Evolutionary conservation across 768 basidiomycete genomes (phyloP).

Genomic region (Leccinum boreale): DNA sequence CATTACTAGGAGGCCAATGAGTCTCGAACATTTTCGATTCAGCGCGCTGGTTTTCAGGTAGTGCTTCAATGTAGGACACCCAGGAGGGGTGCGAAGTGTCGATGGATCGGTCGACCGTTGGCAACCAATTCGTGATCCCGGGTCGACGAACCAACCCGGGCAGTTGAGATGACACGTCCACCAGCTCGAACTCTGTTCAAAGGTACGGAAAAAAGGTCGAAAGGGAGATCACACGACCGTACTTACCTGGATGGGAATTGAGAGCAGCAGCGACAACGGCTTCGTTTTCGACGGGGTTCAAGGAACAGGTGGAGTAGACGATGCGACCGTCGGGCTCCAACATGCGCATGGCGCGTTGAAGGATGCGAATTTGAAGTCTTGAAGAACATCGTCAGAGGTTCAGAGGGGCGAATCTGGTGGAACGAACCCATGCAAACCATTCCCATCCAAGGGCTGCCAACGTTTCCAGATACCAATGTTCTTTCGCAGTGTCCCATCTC

Average conservation of each 20-base stretch:
- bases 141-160: constrained; percentile 72
- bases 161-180: constrained; percentile 72
- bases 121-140: constrained; percentile 77
- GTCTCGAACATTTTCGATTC: constrained; percentile 65
- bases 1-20: constrained; percentile 79
- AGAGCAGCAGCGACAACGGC: constrained; percentile 89
- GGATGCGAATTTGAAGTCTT: constrained; percentile 89
- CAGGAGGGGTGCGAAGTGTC: constrained; percentile 56
- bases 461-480: constrained; percentile 93
- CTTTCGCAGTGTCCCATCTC: constrained; percentile 94
- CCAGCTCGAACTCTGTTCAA: constrained; percentile 63
- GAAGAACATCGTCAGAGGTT: constrained; percentile 5
- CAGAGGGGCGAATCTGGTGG: neutral
- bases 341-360: constrained; percentile 89
- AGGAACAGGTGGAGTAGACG: constrained; percentile 96
- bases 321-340: constrained; percentile 79
- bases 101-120: constrained; percentile 57
- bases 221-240: neutral
- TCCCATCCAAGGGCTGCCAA: constrained; percentile 87
- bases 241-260: constrained; percentile 59
- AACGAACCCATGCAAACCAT: constrained; percentile 81
- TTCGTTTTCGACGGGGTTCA: constrained; percentile 97
- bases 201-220: neutral
- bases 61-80: constrained; percentile 51
- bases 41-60: constrained; percentile 43